These are phyloP conservation scores for Venturia nashicola DNA, from an alignment of 2,329 filamentous ascomycete genomes.

Conservation along the genomic window DNA sequence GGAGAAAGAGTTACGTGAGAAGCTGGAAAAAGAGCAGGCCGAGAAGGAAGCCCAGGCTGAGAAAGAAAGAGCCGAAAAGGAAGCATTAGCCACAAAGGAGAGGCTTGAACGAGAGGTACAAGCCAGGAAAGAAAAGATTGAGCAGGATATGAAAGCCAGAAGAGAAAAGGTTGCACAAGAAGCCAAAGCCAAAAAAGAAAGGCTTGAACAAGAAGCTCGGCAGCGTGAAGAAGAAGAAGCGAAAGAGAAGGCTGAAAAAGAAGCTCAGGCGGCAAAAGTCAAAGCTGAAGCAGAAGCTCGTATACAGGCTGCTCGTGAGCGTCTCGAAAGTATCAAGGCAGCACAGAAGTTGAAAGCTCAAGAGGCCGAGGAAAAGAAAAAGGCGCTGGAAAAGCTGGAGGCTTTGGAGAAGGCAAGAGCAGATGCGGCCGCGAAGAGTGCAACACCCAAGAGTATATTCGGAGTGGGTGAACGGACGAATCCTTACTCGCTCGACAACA, in stretches of 20 bases:
- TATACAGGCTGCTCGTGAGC: constrained; percentile 4
- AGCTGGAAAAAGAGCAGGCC: constrained; percentile 9
- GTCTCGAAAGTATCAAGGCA: constrained; percentile 8
- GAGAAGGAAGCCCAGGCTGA: too few species aligned
- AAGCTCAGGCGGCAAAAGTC: constrained; percentile 3
- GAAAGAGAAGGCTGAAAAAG: constrained; percentile 7
- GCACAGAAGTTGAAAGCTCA: constrained; percentile 10
- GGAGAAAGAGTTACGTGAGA: constrained; percentile 9
- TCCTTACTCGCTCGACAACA: constrained; percentile 55
- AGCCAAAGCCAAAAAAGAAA: constrained; percentile 4
- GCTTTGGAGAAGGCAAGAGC: neutral
- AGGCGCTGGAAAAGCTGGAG: neutral
- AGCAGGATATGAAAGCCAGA: constrained; percentile 1
- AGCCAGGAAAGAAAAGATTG: neutral
- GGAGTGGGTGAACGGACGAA: constrained; percentile 57
- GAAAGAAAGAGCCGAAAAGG: constrained; percentile 3
- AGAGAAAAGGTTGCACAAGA: constrained; percentile 5
- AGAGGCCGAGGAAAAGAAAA: constrained; percentile 2
- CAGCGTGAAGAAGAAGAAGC: constrained; percentile 8
- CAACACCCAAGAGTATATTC: constrained; percentile 4
- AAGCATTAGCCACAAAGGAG: constrained; percentile 3
- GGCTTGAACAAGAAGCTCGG: constrained; percentile 7
- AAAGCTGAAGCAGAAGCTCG: neutral
- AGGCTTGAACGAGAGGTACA: neutral
- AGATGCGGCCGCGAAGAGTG: neutral